Evolutionary conservation across 192 early-diverging fungal genomes (phyloP), one percentile per base, ranked within the genome.

Genomic region (Coemansia sp.): DNA sequence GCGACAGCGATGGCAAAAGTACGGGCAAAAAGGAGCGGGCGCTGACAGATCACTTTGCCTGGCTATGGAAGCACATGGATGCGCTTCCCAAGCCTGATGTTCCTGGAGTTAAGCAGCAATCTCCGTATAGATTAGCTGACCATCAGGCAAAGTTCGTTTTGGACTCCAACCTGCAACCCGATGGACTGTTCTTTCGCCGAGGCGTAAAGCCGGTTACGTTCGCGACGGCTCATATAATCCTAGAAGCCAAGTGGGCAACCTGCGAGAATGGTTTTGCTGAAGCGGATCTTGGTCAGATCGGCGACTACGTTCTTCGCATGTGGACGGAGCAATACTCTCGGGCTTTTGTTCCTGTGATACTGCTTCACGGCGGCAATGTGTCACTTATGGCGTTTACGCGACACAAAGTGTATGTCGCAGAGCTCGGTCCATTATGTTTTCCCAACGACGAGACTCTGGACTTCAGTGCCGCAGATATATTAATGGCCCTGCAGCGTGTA

Each of bases 231-330:
- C 15, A 50, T 12, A 7, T 50, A 15, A n/a, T 50, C 48, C 17
- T 50, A 3, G 48, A 50, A 17, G 48, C 48, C 48, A 50, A 50
- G 15, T 21, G 17, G 21, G 6, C 6, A 3, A 17, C 48, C 2
- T 8, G 15, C 4, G 48, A 15, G 2, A 17, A n/a, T n/a, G 21
- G 15, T 1, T 50, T 22, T 21, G 6, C 17, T 1, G 7, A 50
- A 7, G 48, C 12, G 6, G 7, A 12, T 12, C 48, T 57, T 69
- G 79, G 63, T 24, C 82, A 59, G 55, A 27, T 79, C 53, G 76
- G 51, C 24, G 51, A 69, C 43, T 79, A 72, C 17, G 63, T 57
- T 2, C 9, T 21, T 21, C 10, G n/a, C 0, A 17, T 69, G 19
- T 66, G 64, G 65, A 11, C 45, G 45, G 17, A 11, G 10, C 72